Conservation (phyloP, 1,284 basidiomycete species). For the Thecaphora thlaspeos region DNA sequence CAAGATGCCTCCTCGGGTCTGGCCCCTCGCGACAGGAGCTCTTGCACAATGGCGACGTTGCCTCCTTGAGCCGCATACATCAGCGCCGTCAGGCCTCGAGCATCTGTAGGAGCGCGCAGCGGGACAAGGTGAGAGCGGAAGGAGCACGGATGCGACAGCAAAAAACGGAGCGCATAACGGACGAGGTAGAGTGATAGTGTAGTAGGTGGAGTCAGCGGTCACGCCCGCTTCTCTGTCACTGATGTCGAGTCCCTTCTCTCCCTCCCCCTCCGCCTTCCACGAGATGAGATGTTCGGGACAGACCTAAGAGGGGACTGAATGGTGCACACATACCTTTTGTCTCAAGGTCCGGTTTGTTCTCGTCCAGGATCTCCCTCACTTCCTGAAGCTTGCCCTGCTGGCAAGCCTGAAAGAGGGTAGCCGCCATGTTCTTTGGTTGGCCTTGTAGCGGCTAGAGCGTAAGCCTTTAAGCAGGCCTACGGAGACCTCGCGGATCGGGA, state of each 20-base stretch:
- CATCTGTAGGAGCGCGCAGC: slow-evolving; percentile 12
- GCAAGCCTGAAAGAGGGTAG: slow-evolving; percentile 45
- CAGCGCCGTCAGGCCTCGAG: slow-evolving; percentile 31
- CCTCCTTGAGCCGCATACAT: slow-evolving; percentile 36
- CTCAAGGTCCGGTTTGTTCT: slow-evolving; percentile 30
- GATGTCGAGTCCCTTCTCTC: no score
- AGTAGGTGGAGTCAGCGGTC: no score
- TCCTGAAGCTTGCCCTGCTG: slow-evolving; percentile 43
- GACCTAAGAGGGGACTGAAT: neutral
- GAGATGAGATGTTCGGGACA: no score
- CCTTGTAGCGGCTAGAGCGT: neutral
- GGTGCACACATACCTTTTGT: slow-evolving; percentile 22
- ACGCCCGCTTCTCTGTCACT: no score
- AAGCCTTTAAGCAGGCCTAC: neutral
- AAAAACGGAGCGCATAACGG: no score
- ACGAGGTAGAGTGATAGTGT: neutral
- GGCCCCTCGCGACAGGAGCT: slow-evolving; percentile 41
- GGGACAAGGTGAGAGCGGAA: no score
- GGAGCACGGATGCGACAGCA: no score
- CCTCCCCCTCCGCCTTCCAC: no score
- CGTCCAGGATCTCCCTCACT: slow-evolving; percentile 38
- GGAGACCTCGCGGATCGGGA: no score
- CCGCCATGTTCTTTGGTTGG: slow-evolving; percentile 45
- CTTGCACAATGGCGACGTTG: slow-evolving; percentile 45
- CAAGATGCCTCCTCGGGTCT: slow-evolving; percentile 18